Evolutionary conservation across 208 protist genomes (phyloP), one percentile per base, ranked within the genome.

Genomic region (Trypanosoma scelopori): DNA sequence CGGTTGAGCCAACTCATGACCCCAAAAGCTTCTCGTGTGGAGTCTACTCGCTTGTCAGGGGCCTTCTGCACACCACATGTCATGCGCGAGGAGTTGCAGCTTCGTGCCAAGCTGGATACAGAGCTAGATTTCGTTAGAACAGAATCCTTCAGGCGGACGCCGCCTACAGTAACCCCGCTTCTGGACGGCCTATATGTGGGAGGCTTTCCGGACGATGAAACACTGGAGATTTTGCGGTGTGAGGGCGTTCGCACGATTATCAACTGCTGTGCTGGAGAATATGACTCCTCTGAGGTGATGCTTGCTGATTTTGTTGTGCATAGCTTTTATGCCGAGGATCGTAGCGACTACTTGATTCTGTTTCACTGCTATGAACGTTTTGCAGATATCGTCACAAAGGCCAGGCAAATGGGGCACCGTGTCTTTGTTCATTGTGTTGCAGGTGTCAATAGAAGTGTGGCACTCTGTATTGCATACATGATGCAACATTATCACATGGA

Each of bases 371-470:
- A 86, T 48, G 76, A 92, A 5, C 42, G 16, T 2, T 93, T 95
- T 71, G 72, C 71, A n/a, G 18, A 70, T 5, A 65, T 92, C 25
- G 66, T 95, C 43, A 71, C 62, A n/a, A 64, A 60, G 27, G 65
- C 56, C 16, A 55, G 20, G 32, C 35, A 39, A 42, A 20, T 20
- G 7, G 77, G 82, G 1, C 79, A 83, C 43, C 74, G 68, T n/a
- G 87, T 92, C 4, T 95, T 87, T 62, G 90, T 93, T 55, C 90
- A 95, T 69, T 95, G 90, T 65, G 65, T 95, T 39, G 90, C 87
- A 13, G 90, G 90, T 4, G 74, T 95, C 42, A 95, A 95, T 62
- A 77, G 90, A 43, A 95, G 90, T 66, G 87, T 91, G 5, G 85
- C 82, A 23, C 74, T 95, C 27, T 95, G 90, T 59, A 66, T 73